phyloP scores from a whole-genome alignment of 805 yeast species.

The Middelhovenomyces tepae region DNA sequence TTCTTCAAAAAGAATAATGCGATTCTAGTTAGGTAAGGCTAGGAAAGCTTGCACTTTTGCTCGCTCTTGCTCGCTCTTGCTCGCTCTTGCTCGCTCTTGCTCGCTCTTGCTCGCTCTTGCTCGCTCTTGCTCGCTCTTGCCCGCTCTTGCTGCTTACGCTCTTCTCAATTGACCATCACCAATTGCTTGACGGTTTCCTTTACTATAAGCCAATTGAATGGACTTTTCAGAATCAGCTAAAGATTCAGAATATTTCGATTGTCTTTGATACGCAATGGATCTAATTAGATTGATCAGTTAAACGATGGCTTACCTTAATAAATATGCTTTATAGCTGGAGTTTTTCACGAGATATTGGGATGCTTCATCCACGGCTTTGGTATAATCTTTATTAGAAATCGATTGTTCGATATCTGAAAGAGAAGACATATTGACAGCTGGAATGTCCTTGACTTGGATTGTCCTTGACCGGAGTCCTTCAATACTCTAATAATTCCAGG shows the following conservation, averaged over 20 bases:
- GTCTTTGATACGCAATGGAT: constrained; percentile 16
- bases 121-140: too few species aligned
- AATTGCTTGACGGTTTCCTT: constrained; percentile 11
- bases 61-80: too few species aligned
- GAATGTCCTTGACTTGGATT: constrained; percentile 35
- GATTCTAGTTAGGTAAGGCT: constrained; percentile 11
- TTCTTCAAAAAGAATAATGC: constrained; percentile 18
- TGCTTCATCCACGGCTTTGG: background rate
- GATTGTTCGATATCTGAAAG: background rate
- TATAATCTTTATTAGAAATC: background rate
- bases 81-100: background rate
- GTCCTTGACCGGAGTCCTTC: constrained; percentile 95
- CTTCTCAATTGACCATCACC: constrained; percentile 27
- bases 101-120: background rate
- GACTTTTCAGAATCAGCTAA: constrained; percentile 16
- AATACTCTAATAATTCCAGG: too few species aligned
- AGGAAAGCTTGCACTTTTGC: background rate
- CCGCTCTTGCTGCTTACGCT: constrained; percentile 21
- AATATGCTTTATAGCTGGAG: too few species aligned
- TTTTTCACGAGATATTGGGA: background rate
- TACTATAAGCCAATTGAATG: constrained; percentile 11
- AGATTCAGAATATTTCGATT: constrained; percentile 13
- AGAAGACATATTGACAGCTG: background rate
- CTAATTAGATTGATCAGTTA: constrained; percentile 4
- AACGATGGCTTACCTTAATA: too few species aligned